phyloP scores from a whole-genome alignment of 2,329 filamentous ascomycete species.

The Annulohypoxylon truncatum region DNA sequence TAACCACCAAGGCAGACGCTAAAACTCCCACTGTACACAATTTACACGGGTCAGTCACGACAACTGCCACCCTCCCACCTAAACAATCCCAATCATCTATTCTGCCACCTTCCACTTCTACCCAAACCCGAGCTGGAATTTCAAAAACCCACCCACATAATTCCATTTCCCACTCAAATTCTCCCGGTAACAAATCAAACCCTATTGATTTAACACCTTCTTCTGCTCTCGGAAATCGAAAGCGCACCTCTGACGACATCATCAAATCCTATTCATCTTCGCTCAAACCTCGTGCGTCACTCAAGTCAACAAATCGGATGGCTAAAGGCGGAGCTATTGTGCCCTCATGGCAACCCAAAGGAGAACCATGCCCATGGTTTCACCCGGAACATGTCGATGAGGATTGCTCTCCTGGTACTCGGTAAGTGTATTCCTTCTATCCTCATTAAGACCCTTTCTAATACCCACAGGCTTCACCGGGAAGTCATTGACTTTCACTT shows the following conservation, averaged over 20 bases:
- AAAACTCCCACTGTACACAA: background rate
- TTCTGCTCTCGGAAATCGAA: slow-evolving; percentile 71
- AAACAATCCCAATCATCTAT: slow-evolving; percentile 39
- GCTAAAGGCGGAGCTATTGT: slow-evolving; percentile 63
- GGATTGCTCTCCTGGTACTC: slow-evolving; percentile 63
- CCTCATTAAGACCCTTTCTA: background rate
- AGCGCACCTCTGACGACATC: slow-evolving; percentile 78
- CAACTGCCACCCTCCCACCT: slow-evolving; percentile 16
- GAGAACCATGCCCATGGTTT: slow-evolving; percentile 72
- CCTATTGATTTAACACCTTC: slow-evolving; percentile 53
- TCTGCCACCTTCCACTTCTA: background rate
- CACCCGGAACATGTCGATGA: slow-evolving; percentile 64
- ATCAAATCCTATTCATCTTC: slow-evolving; percentile 62
- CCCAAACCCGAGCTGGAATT: background rate
- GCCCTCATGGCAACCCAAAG: slow-evolving; percentile 62
- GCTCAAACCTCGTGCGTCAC: slow-evolving; percentile 58
- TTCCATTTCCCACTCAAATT: slow-evolving; percentile 1
- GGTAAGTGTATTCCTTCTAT: slow-evolving; percentile 58
- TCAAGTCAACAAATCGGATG: slow-evolving; percentile 64
- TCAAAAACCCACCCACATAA: slow-evolving; percentile 13
- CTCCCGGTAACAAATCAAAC: slow-evolving; percentile 19
- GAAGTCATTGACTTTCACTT: slow-evolving; percentile 92
- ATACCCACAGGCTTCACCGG: slow-evolving; percentile 76
- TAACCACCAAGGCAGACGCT: background rate
- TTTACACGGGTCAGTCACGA: slow-evolving; percentile 50